These are phyloP conservation scores for Coemansia sp. DNA, from an alignment of 192 early-diverging fungal genomes.

Conservation along the genomic window DNA sequence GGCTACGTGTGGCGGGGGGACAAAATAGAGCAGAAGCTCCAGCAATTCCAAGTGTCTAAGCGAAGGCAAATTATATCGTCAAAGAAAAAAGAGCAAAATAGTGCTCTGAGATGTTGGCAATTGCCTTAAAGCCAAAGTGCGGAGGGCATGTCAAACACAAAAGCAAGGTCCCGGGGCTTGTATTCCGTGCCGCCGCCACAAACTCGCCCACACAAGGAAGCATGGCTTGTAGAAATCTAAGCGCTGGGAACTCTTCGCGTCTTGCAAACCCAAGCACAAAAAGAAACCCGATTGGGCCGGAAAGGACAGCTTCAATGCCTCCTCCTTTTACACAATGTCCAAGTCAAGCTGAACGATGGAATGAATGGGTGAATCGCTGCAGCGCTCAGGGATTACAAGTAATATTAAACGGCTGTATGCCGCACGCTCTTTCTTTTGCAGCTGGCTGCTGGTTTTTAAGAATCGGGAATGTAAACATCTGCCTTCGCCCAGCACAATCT, in stretches of 20 bases:
- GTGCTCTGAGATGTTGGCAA: slow-evolving; percentile 5
- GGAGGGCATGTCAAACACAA: slow-evolving; percentile 5
- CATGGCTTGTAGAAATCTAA: slow-evolving; percentile 19
- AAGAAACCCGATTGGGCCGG: background rate
- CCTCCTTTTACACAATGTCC: too few species aligned
- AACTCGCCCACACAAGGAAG: background rate
- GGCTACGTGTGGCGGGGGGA: background rate
- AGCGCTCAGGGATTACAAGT: slow-evolving; percentile 1
- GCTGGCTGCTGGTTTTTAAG: background rate
- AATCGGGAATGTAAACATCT: background rate
- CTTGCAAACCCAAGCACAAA: background rate
- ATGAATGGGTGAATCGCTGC: background rate
- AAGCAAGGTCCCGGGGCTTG: background rate
- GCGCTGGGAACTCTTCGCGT: background rate
- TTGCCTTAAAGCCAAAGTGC: background rate
- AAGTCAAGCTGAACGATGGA: too few species aligned
- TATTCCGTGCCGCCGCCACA: slow-evolving; percentile 8
- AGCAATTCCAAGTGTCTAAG: background rate
- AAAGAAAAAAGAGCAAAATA: slow-evolving; percentile 4
- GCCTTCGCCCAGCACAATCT: background rate
- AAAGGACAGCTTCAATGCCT: too few species aligned
- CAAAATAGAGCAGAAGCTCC: background rate
- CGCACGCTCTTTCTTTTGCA: too few species aligned
- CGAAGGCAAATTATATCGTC: background rate
- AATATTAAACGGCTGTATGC: background rate